Conservation (phyloP, 2,329 filamentous ascomycete species). For the Fusarium tricinctum region DNA sequence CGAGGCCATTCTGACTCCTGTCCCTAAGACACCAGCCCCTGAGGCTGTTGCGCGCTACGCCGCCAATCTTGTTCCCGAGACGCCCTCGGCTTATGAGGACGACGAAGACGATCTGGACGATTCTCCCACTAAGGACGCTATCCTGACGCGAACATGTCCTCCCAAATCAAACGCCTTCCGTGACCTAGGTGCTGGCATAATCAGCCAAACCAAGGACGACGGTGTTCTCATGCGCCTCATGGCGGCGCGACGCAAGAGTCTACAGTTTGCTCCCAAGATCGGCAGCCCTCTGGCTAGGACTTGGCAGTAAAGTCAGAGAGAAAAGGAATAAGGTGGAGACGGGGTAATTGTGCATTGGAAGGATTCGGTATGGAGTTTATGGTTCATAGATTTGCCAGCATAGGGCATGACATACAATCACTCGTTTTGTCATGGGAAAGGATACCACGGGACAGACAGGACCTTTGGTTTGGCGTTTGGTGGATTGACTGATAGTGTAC, state of each 20-base stretch:
- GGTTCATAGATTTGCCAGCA: slow-evolving; percentile 30
- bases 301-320: slow-evolving; percentile 57
- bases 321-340: slow-evolving; percentile 5
- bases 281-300: slow-evolving; percentile 77
- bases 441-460: slow-evolving; percentile 47
- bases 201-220: slow-evolving; percentile 67
- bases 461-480: slow-evolving; percentile 41
- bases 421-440: slow-evolving; percentile 43
- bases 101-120: slow-evolving; percentile 45
- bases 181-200: slow-evolving; percentile 60
- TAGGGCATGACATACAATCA: slow-evolving; percentile 39
- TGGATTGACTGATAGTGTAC: slow-evolving; percentile 29
- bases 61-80: slow-evolving; percentile 62
- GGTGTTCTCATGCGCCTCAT: slow-evolving; percentile 73
- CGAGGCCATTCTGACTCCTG: slow-evolving; percentile 64
- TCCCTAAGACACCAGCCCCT: slow-evolving; percentile 71
- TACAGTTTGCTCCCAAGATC: slow-evolving; percentile 82
- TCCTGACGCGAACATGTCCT: slow-evolving; percentile 68
- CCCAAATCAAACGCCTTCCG: slow-evolving; percentile 60
- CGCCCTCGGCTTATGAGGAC: slow-evolving; percentile 56
- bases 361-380: slow-evolving; percentile 33
- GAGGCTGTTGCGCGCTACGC: slow-evolving; percentile 68
- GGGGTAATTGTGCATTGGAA: slow-evolving; percentile 34
- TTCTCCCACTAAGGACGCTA: slow-evolving; percentile 54
- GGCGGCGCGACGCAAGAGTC: slow-evolving; percentile 80